Base-by-base conservation (phyloP, 1,139 yeast genomes). In the Taphrina wiesneri region DNA sequence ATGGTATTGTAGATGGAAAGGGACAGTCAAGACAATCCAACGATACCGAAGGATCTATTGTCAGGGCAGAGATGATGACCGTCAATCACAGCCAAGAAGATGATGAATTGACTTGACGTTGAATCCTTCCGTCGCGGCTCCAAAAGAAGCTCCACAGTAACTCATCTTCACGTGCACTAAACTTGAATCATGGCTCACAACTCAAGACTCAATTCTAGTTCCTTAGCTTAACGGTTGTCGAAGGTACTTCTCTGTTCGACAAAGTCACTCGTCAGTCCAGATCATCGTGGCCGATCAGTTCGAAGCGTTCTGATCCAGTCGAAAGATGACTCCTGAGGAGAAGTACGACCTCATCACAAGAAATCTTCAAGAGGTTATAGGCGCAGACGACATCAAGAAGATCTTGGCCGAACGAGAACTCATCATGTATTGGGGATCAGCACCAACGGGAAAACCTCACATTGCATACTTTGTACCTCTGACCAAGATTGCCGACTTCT, bases 401-500 rank as follows among this genome's bases (percentile, higher is more conserved):
- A 85, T 91, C 41, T 81, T 93, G 70, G 96, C 87, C 75, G 84
- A 90, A 73, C 84, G 96, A 71, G 92, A 96, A 4, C 75, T 92
- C 72, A 88, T 85, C 74, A 79, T 95, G 74, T 95, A 95, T 85
- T 95, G 98, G 99, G 74, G 74, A 70, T 86, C 92, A 26, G 92
- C 93, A 7, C 96, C 96, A 67, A 95, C 99, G 5, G 99, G 99
- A 60, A 89, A 85, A 77, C 97, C 98, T 56, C 99, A 95, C 78
- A 92, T 98, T 80, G 99, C 69, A 25, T 95, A 95, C 83, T 91
- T 93, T 76, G 99, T 93, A 51, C 95, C 98, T 65, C 91, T 95
- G 98, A 87, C 95, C 70, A 93, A 95, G 78, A 79, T 95, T 73
- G 99, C 99, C 3, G 95, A 95, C 75, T 90, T 93, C 76, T 82